phyloP scores from a whole-genome alignment of 768 basidiomycete genomes.

The Mycena pura region DNA sequence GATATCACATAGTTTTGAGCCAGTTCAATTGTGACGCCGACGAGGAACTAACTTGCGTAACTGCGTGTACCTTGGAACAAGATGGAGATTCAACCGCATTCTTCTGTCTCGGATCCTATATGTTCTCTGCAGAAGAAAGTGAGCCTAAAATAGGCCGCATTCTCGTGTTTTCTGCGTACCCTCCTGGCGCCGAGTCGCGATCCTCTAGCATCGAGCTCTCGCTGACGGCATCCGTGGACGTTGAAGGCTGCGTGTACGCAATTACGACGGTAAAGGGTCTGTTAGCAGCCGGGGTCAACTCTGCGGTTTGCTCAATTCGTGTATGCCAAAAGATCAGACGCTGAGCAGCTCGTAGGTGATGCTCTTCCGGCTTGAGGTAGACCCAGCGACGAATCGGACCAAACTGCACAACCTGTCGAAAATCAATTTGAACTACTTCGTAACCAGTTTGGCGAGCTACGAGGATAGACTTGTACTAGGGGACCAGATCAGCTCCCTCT shows the following conservation, averaged over 20 bases:
- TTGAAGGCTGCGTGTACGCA: conserved; percentile 75
- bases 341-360: conserved; percentile 47
- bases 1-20: conserved; percentile 45
- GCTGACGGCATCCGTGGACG: conserved; percentile 50
- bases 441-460: conserved; percentile 67
- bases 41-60: conserved; percentile 70
- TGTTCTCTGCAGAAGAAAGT: conserved; percentile 47
- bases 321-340: not conserved
- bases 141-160: conserved; percentile 67
- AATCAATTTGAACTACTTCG: conserved; percentile 87
- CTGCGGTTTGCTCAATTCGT: conserved; percentile 58
- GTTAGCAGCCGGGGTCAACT: conserved; percentile 76
- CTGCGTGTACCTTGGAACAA: conserved; percentile 40
- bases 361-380: conserved; percentile 48
- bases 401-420: conserved; percentile 52
- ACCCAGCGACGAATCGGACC: conserved; percentile 39
- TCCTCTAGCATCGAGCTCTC: conserved; percentile 40
- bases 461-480: conserved; percentile 69
- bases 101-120: conserved; percentile 59
- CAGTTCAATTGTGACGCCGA: conserved; percentile 54
- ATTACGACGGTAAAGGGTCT: conserved; percentile 55
- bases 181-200: conserved; percentile 31
- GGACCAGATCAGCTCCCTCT: conserved; percentile 82
- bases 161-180: conserved; percentile 55
- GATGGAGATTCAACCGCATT: conserved; percentile 42